A percentile compares a stretch with the other conserved stretches of the same genome.
These are phyloP conservation scores for Colletotrichum trifolii DNA, from an alignment of 2,329 filamentous ascomycete species.

Conservation along the genomic window DNA sequence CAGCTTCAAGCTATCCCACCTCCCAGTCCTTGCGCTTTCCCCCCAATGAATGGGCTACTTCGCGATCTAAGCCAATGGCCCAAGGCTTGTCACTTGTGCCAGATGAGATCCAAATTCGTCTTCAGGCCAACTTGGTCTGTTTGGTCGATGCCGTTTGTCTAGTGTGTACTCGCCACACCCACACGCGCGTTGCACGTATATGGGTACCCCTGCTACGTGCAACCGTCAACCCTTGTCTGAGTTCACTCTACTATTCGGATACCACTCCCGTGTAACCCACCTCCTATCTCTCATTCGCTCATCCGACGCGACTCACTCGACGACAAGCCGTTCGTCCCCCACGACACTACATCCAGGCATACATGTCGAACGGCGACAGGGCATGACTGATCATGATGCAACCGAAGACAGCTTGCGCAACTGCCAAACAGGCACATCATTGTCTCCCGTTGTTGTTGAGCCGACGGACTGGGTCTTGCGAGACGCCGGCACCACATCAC, in stretches of 20 bases:
- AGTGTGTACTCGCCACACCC: background rate
- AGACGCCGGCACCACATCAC: conserved; percentile 22
- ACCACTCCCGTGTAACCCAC: background rate
- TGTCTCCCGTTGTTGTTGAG: conserved; percentile 16
- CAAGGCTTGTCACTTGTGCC: background rate
- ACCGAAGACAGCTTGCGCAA: conserved; percentile 22
- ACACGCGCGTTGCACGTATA: background rate
- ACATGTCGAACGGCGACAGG: conserved; percentile 24
- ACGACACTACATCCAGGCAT: background rate
- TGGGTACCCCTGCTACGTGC: background rate
- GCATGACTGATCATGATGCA: conserved; percentile 25
- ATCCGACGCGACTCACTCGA: background rate
- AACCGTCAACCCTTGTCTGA: background rate
- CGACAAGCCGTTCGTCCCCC: background rate
- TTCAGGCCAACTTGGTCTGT: background rate
- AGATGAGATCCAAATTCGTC: background rate
- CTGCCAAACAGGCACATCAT: conserved; percentile 26
- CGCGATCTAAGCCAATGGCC: conserved; percentile 6
- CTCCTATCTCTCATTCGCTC: background rate
- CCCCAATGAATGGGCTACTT: conserved; percentile 1
- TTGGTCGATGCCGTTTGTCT: conserved; percentile 21
- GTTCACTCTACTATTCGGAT: background rate
- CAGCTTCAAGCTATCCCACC: no score
- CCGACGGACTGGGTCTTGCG: conserved; percentile 26
- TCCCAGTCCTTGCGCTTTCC: background rate